A percentile compares a stretch with the other conserved stretches of the same genome.
These are phyloP conservation scores for Ploettnerulaceae sp. DNA, from an alignment of 2,329 filamentous ascomycete genomes.

Conservation along the genomic window DNA sequence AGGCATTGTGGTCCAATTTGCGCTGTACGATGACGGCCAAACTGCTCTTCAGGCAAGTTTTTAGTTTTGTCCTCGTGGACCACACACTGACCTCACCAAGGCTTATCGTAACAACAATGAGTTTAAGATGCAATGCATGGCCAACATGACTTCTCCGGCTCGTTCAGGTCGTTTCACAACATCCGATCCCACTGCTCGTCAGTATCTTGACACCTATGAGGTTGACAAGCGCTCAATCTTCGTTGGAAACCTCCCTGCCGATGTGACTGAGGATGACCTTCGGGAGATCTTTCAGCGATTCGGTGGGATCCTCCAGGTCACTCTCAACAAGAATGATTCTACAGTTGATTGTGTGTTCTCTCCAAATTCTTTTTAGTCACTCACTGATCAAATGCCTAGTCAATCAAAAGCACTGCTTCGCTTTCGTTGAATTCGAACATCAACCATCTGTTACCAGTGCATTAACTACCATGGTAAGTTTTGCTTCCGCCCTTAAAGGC, in stretches of 20 bases:
- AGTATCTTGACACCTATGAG: conserved; percentile 37
- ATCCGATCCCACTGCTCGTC: conserved; percentile 14
- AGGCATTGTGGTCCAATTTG: conserved; percentile 45
- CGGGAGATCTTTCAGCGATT: conserved; percentile 36
- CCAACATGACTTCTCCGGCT: conserved; percentile 26
- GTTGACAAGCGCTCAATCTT: conserved; percentile 45
- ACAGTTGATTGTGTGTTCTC: conserved; percentile 27
- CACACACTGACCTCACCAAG: conserved; percentile 17
- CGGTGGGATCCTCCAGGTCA: conserved; percentile 37
- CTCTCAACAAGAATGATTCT: conserved; percentile 32
- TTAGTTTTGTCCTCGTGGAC: background rate
- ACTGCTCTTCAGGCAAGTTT: conserved; percentile 45
- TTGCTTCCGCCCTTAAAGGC: background rate
- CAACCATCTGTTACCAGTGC: conserved; percentile 23
- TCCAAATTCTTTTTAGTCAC: background rate
- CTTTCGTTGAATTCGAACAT: conserved; percentile 34
- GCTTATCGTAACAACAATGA: conserved; percentile 29
- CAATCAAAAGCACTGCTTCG: conserved; percentile 32
- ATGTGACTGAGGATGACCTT: conserved; percentile 37
- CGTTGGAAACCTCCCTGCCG: conserved; percentile 42
- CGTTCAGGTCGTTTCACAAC: conserved; percentile 2
- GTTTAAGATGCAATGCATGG: conserved; percentile 36
- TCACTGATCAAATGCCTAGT: conserved; percentile 22
- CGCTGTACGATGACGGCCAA: conserved; percentile 46
- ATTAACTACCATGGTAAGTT: conserved; percentile 25